A percentile compares a stretch with the other conserved stretches of the same genome.
phyloP scores from a whole-genome alignment of 495 filamentous ascomycete genomes.

The Hyaloscypha bicolor region DNA sequence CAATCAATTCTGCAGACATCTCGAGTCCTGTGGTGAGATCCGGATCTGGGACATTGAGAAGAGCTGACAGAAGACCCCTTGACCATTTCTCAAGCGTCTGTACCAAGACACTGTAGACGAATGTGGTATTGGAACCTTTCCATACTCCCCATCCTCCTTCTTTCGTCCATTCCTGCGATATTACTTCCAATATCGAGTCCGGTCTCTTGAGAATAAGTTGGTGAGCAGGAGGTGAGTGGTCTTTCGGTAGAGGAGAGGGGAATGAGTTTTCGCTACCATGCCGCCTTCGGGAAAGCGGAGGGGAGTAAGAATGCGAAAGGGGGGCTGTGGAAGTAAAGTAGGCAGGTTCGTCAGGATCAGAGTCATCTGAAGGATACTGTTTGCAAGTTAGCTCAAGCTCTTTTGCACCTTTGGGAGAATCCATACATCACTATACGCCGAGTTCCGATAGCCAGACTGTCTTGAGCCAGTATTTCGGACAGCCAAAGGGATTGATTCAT shows the following conservation, averaged over 20 bases:
- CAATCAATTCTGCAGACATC: conserved; percentile 45
- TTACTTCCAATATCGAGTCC: conserved; percentile 74
- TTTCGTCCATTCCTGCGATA: conserved; percentile 83
- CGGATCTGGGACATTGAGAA: conserved; percentile 81
- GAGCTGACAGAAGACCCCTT: conserved; percentile 76
- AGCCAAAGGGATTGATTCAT: conserved; percentile 33
- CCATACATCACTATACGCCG: conserved; percentile 53
- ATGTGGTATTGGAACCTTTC: conserved; percentile 92
- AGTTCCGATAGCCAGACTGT: conserved; percentile 41
- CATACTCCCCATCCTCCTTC: conserved; percentile 90
- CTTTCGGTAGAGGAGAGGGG: conserved; percentile 40
- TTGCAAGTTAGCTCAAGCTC: conserved; percentile 9
- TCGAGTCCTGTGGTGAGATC: conserved; percentile 49
- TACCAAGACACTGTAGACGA: conserved; percentile 81
- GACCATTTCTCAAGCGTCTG: conserved; percentile 87
- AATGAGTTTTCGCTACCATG: conserved; percentile 53
- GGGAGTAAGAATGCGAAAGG: conserved; percentile 47
- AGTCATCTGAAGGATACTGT: conserved; percentile 58
- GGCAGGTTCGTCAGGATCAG: conserved; percentile 75
- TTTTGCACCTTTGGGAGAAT: conserved; percentile 7
- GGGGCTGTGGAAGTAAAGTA: conserved; percentile 83
- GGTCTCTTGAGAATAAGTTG: conserved; percentile 68
- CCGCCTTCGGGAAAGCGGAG: conserved; percentile 49
- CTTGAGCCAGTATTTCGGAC: conserved; percentile 35
- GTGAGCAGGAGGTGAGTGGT: conserved; percentile 44